A percentile compares a stretch with the other conserved stretches of the same genome.
Evolutionary conservation across 768 basidiomycete species (phyloP).

Genomic region (Boletales sp.): DNA sequence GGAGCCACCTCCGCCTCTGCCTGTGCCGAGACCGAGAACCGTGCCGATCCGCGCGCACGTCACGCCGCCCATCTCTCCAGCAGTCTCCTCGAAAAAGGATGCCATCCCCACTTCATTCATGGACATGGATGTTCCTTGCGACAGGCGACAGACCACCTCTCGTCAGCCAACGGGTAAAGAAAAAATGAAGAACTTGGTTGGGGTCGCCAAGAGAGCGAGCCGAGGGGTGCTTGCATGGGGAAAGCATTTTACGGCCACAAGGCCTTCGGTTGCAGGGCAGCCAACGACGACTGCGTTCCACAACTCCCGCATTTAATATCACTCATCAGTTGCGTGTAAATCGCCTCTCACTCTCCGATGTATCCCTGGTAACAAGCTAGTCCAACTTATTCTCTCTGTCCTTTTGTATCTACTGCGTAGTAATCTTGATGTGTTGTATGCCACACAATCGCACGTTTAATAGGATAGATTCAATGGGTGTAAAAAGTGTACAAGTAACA

Average conservation of each 20-base stretch:
- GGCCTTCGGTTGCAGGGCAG: background rate
- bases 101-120: constrained; percentile 25
- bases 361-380: constrained; percentile 23
- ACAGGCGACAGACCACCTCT: constrained; percentile 12
- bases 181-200: constrained; percentile 19
- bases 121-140: constrained; percentile 29
- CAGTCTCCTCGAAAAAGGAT: background rate
- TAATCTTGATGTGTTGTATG: constrained; percentile 13
- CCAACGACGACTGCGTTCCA: background rate
- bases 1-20: constrained; percentile 1
- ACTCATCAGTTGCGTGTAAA: constrained; percentile 7
- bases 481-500: background rate
- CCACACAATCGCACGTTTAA: background rate
- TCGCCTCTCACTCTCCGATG: constrained; percentile 3
- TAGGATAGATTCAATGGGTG: background rate
- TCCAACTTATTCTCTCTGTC: background rate
- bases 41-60: background rate
- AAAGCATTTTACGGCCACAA: constrained; percentile 21
- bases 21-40: background rate
- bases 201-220: constrained; percentile 24
- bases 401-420: constrained; percentile 4
- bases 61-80: background rate
- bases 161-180: constrained; percentile 9
- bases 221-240: constrained; percentile 29
- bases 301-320: constrained; percentile 3